A percentile compares a stretch with the other conserved stretches of the same genome.
phyloP scores from a whole-genome alignment of 768 basidiomycete genomes.

The Amanita brunnescens region DNA sequence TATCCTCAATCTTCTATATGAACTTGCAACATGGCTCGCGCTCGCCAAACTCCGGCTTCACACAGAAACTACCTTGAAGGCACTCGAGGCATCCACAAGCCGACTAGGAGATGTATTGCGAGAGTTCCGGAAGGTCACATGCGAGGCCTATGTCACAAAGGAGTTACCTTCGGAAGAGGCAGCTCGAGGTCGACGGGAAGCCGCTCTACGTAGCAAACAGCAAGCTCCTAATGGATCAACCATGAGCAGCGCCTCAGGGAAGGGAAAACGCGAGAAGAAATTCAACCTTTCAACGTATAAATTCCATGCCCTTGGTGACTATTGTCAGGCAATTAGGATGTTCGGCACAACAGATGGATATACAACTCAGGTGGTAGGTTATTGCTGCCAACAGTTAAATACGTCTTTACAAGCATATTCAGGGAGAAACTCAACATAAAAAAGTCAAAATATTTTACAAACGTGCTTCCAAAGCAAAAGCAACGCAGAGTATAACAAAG shows the following conservation, averaged over 20 bases:
- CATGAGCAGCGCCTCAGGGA: background rate
- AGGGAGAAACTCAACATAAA: constrained; percentile 32
- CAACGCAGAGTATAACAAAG: constrained; percentile 9
- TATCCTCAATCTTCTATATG: constrained; percentile 21
- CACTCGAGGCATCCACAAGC: constrained; percentile 18
- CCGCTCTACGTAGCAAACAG: background rate
- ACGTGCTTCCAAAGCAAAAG: constrained; percentile 20
- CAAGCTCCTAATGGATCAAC: background rate
- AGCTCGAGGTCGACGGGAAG: constrained; percentile 10
- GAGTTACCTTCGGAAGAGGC: constrained; percentile 20
- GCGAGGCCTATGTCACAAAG: constrained; percentile 13
- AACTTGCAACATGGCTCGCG: constrained; percentile 26
- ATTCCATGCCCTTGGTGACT: constrained; percentile 21
- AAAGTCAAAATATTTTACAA: constrained; percentile 25
- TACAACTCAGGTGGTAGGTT: constrained; percentile 21
- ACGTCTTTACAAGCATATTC: background rate
- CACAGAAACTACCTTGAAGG: constrained; percentile 14
- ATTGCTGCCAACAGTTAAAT: background rate
- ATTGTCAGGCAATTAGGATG: constrained; percentile 12
- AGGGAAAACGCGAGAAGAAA: background rate
- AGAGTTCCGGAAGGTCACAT: constrained; percentile 14
- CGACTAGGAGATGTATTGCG: constrained; percentile 19
- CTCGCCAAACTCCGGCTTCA: constrained; percentile 23
- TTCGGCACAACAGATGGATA: constrained; percentile 24
- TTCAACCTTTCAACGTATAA: constrained; percentile 22